Base-by-base conservation (phyloP, 2,329 filamentous ascomycete genomes). In the Capronia epimyces region DNA sequence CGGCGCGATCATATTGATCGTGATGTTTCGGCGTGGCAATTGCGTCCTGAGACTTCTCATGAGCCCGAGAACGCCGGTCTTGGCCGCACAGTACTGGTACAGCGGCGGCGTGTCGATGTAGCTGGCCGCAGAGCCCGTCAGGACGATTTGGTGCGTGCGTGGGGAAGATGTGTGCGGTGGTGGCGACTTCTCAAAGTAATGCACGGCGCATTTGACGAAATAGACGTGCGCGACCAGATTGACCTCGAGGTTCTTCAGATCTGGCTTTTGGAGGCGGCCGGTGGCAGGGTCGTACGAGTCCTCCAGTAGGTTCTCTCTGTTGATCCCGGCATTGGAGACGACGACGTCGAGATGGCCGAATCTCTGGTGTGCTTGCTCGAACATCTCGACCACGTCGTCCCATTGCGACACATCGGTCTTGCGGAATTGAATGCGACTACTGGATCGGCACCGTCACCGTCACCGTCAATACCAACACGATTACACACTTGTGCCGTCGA, bases 61-160 rank as follows among this genome's bases (percentile, higher is more conserved):
- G 10, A 62, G 40, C 5, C 62, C 62, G 42, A 64, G 41, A 12
- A 63, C 57, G 1, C 62, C 62, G 34, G 63, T 59, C 47, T 64
- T 64, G 42, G 60, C 61, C 4, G 43, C 18, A 13, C 18, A 45
- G 20, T 50, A 50, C 8, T 18, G 21, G 24, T 50, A 40, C 12
- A 50, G 48, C 13, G 48, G 48, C 8, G 48, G 42, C 9, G 48
- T 50, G 31, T 50, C 48, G 5, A 50, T 29, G 24, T 37, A 50
- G 16, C 20, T 36, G 22, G 49, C 49, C 6, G 49, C 49, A 3
- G 49, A 52, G 13, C n/a, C 43, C 2, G 49, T 52, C 5, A 52
- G 18, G 25, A 52, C 43, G 27, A 53, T 24, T 18, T 53, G 50
- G 20, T 10, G 10, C 20, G 43, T 34, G 10, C 21, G 10, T n/a